Evolutionary conservation across 2,329 filamentous ascomycete genomes (phyloP).

Genomic region (Sporothrix brasiliensis): DNA sequence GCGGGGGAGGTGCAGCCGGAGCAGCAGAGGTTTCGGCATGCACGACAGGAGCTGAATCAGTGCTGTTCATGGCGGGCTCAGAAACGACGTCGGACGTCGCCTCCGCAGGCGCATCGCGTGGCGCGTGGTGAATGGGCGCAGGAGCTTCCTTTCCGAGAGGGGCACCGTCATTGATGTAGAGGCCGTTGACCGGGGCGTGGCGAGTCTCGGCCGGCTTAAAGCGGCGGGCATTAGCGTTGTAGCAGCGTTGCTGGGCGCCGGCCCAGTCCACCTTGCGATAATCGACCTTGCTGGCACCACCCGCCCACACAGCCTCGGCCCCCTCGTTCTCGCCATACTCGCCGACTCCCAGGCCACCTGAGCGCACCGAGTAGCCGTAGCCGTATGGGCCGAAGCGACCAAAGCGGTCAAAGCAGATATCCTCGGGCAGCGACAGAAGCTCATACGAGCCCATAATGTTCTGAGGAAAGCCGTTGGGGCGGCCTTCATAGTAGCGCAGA

Average conservation of each 20-base stretch:
- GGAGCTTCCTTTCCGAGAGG: neutral
- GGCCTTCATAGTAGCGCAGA: conserved; percentile 73
- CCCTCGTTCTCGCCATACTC: conserved; percentile 82
- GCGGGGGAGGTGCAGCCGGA: conserved; percentile 6
- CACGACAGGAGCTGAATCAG: neutral
- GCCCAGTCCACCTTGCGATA: conserved; percentile 79
- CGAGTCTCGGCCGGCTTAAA: conserved; percentile 59
- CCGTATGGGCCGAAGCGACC: conserved; percentile 89
- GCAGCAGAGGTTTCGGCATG: conserved; percentile 35
- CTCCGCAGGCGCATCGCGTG: conserved; percentile 12
- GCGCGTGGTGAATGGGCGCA: neutral
- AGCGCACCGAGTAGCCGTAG: conserved; percentile 76
- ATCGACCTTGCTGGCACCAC: conserved; percentile 70
- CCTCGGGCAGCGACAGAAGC: conserved; percentile 73
- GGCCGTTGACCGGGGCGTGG: conserved; percentile 52
- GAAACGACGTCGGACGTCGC: neutral
- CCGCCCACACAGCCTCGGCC: conserved; percentile 75
- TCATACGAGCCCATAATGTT: conserved; percentile 86
- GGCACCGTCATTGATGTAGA: conserved; percentile 48
- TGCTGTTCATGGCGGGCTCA: neutral
- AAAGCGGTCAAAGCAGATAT: conserved; percentile 91
- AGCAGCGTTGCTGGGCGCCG: conserved; percentile 73
- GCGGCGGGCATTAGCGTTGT: conserved; percentile 68
- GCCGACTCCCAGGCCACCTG: conserved; percentile 81
- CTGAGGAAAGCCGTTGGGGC: conserved; percentile 82